These are phyloP conservation scores for Leccinum arenicola DNA, from an alignment of 768 basidiomycete species.

Conservation along the genomic window DNA sequence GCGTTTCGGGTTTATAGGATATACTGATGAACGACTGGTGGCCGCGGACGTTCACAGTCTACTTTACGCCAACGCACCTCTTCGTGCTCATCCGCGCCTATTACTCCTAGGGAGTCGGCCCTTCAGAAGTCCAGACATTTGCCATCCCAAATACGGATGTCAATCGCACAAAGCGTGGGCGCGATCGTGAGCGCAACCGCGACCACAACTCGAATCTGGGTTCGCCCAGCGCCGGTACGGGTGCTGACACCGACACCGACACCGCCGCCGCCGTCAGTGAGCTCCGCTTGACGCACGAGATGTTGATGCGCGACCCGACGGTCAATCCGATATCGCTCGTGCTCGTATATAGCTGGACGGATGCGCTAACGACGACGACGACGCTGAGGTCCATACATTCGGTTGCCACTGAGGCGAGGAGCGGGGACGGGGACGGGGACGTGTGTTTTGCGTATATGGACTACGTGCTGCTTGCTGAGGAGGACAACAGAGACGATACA, in stretches of 20 bases:
- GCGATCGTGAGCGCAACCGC: too few relatives aligned
- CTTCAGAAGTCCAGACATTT: conserved; percentile 19
- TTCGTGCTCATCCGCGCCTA: conserved; percentile 11
- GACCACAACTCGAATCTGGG: not conserved
- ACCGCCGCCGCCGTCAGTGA: conserved; percentile 1
- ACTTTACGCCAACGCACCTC: conserved; percentile 12
- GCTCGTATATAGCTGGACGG: conserved; percentile 11
- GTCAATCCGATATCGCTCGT: not conserved
- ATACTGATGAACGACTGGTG: conserved; percentile 14
- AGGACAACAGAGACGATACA: not conserved
- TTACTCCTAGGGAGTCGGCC: conserved; percentile 7
- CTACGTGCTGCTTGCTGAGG: conserved; percentile 5
- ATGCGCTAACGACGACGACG: conserved; percentile 7
- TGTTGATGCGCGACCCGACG: not conserved
- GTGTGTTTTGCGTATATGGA: conserved; percentile 13
- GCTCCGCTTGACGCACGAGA: conserved; percentile 22
- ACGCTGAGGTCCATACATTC: conserved; percentile 21
- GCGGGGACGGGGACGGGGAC: too few relatives aligned
- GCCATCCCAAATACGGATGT: conserved; percentile 6
- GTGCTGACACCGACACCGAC: not conserved
- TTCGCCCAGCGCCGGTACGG: not conserved
- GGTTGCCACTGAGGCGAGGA: too few relatives aligned
- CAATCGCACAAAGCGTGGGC: too few relatives aligned
- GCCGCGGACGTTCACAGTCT: conserved; percentile 10
- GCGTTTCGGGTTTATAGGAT: conserved; percentile 6